Percentiles rank a stretch among this genome's conserved stretches.
phyloP scores from a whole-genome alignment of 2,329 filamentous ascomycete species.

The Alternaria sp. region DNA sequence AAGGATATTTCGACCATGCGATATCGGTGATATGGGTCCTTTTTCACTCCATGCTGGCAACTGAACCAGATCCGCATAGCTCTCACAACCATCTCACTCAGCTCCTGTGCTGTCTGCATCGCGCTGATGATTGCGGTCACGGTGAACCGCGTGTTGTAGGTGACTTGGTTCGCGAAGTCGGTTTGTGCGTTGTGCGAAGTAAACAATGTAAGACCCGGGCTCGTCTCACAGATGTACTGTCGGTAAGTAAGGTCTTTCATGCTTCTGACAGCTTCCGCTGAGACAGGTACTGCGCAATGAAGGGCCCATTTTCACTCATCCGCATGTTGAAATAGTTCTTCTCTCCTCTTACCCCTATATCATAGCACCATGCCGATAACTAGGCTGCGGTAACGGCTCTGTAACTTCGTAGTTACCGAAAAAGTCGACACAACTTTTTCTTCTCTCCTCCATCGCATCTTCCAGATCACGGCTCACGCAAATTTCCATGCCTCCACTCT shows the following conservation, averaged over 20 bases:
- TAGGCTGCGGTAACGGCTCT: slow-evolving; percentile 46
- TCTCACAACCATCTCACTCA: background rate
- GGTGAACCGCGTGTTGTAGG: background rate
- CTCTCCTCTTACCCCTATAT: slow-evolving; percentile 28
- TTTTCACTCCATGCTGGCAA: background rate
- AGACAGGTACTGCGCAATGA: background rate
- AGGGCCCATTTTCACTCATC: background rate
- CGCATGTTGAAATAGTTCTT: background rate
- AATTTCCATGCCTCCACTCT: slow-evolving; percentile 50
- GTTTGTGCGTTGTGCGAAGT: background rate
- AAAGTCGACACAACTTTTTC: slow-evolving; percentile 47
- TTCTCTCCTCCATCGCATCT: slow-evolving; percentile 40
- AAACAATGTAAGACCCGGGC: background rate
- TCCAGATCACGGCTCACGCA: slow-evolving; percentile 46
- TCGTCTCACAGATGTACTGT: background rate
- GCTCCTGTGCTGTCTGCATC: background rate
- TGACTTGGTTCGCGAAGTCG: background rate
- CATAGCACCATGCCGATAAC: slow-evolving; percentile 43
- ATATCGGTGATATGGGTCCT: background rate
- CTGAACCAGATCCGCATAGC: background rate
- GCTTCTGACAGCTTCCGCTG: background rate
- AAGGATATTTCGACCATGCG: background rate
- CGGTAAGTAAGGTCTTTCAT: background rate
- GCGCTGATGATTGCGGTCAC: background rate
- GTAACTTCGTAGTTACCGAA: slow-evolving; percentile 49